These are phyloP conservation scores for Hypsizygus marmoreus DNA, from an alignment of 768 basidiomycete species.

Conservation along the genomic window DNA sequence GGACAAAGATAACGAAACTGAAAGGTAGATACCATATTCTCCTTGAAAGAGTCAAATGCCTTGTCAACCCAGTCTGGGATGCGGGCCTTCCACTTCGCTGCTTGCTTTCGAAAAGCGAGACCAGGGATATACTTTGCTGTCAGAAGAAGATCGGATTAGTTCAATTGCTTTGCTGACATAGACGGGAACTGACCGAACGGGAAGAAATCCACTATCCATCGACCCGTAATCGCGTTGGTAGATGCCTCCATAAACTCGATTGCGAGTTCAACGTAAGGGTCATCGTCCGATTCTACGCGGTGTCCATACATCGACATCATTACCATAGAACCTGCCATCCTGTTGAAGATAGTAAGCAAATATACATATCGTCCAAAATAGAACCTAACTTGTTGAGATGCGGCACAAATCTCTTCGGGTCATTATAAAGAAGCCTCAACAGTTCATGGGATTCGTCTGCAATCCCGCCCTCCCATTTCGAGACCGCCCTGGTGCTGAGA, in stretches of 20 bases:
- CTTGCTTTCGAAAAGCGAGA: slow-evolving; percentile 14
- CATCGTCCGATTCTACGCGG: slow-evolving; percentile 14
- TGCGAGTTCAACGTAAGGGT: slow-evolving; percentile 18
- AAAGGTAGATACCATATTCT: slow-evolving; percentile 11
- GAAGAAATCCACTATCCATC: slow-evolving; percentile 18
- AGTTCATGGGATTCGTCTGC: slow-evolving; percentile 16
- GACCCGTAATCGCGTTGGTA: slow-evolving; percentile 18
- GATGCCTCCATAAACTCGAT: slow-evolving; percentile 21
- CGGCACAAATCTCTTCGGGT: slow-evolving; percentile 11
- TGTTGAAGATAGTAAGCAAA: not conserved
- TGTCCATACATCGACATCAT: slow-evolving; percentile 25
- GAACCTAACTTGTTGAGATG: slow-evolving; percentile 17
- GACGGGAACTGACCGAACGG: slow-evolving; percentile 6
- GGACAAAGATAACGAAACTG: not conserved
- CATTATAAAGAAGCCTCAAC: slow-evolving; percentile 10
- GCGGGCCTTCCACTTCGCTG: slow-evolving; percentile 14
- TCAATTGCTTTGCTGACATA: not conserved
- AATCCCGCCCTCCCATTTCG: slow-evolving; percentile 18
- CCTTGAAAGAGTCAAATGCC: slow-evolving; percentile 17
- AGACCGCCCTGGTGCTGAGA: slow-evolving; percentile 19
- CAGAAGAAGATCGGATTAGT: not conserved
- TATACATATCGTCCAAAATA: not conserved
- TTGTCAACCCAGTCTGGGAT: slow-evolving; percentile 19
- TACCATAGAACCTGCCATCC: slow-evolving; percentile 20
- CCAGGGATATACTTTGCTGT: slow-evolving; percentile 16